Conservation (phyloP, 345 rosid species). For the Brassica cretica region DNA sequence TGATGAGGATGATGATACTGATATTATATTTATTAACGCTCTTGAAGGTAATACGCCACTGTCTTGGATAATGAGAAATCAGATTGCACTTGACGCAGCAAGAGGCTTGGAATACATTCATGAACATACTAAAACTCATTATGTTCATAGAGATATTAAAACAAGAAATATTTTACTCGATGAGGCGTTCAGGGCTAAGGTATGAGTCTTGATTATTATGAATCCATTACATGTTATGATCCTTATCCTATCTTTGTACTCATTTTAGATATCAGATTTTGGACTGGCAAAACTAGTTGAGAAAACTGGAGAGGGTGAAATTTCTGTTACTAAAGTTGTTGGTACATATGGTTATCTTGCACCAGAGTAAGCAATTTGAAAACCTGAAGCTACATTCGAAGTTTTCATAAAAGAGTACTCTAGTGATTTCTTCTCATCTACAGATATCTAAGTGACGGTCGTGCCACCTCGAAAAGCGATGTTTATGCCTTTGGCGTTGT, state of each 20-base stretch:
- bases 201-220: constrained; percentile 27
- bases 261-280: constrained; percentile 87
- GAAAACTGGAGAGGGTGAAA: constrained; percentile 73
- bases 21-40: constrained; percentile 1
- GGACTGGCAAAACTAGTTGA: constrained; percentile 92
- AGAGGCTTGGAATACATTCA: constrained; percentile 97
- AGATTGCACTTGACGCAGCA: constrained; percentile 91
- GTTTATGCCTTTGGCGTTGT: constrained; percentile 97
- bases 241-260: background rate
- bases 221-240: constrained; percentile 15
- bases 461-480: constrained; percentile 84
- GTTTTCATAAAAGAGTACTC: background rate
- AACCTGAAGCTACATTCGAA: constrained; percentile 6
- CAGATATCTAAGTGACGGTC: constrained; percentile 88
- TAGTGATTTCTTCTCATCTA: constrained; percentile 19
- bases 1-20: background rate
- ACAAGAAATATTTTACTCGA: constrained; percentile 91
- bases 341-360: constrained; percentile 96
- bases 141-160: constrained; percentile 96
- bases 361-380: constrained; percentile 70
- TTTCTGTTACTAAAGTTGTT: constrained; percentile 85
- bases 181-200: constrained; percentile 87
- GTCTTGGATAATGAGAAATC: constrained; percentile 90
- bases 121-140: constrained; percentile 91
- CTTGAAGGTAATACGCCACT: constrained; percentile 75